These are phyloP conservation scores for Neofusicoccum sp. DNA, from an alignment of 2,329 filamentous ascomycete species.

Conservation along the genomic window DNA sequence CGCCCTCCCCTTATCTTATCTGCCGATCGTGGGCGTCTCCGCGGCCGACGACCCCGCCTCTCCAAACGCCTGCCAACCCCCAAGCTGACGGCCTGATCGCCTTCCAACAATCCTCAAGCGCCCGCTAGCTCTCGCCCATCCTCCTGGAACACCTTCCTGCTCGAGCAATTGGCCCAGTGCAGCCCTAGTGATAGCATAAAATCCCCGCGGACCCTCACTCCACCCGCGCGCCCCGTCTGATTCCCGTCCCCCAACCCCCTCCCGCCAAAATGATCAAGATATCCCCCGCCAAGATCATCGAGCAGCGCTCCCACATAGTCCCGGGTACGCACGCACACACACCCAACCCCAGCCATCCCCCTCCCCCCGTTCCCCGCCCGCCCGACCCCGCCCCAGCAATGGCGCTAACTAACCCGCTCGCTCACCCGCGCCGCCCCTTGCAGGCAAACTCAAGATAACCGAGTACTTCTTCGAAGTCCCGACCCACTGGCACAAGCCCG, in stretches of 20 bases:
- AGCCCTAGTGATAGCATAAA: background rate
- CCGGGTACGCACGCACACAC: constrained; percentile 37
- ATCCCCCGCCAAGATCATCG: constrained; percentile 50
- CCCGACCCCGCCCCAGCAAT: background rate
- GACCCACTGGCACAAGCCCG: constrained; percentile 16
- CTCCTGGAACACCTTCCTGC: background rate
- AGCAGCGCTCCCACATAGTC: constrained; percentile 48
- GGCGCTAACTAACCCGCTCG: background rate
- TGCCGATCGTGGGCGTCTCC: background rate
- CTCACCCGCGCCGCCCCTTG: background rate
- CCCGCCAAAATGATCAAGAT: constrained; percentile 35
- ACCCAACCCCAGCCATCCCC: background rate
- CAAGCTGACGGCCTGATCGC: background rate
- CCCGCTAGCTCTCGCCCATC: background rate
- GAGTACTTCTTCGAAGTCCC: constrained; percentile 75
- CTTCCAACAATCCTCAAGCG: background rate
- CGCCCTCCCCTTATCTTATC: background rate
- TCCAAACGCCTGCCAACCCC: background rate
- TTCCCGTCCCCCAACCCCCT: background rate
- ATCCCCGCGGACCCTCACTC: background rate
- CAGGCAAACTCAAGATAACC: constrained; percentile 74
- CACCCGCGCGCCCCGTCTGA: background rate
- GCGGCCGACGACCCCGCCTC: constrained; percentile 2
- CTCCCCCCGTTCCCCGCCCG: background rate
- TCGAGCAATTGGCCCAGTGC: background rate